Conservation (phyloP, 2,329 filamentous ascomycete species). For the Microcera coccophila region DNA sequence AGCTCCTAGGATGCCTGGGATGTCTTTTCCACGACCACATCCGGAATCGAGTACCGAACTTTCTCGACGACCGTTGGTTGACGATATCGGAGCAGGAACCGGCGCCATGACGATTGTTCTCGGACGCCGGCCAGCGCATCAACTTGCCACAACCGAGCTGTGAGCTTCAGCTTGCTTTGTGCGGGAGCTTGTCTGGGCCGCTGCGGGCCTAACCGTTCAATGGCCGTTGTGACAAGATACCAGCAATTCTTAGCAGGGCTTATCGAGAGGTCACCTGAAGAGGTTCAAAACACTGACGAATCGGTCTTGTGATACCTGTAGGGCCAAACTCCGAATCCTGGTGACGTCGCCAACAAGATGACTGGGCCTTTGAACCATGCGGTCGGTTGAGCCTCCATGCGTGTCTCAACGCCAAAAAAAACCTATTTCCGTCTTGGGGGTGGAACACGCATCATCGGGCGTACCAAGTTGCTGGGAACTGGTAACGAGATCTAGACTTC, state of each 20-base stretch:
- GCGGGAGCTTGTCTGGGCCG: slow-evolving; percentile 8
- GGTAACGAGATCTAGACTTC: background rate
- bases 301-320: slow-evolving; percentile 15
- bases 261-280: slow-evolving; percentile 6
- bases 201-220: slow-evolving; percentile 14
- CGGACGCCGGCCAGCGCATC: slow-evolving; percentile 25
- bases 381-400: too few species aligned
- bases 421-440: background rate
- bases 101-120: slow-evolving; percentile 5
- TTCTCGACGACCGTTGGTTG: too few species aligned
- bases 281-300: slow-evolving; percentile 9
- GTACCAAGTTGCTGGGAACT: background rate
- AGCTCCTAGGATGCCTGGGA: slow-evolving; percentile 33
- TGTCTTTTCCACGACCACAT: slow-evolving; percentile 25
- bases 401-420: too few species aligned
- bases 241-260: background rate
- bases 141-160: slow-evolving; percentile 22
- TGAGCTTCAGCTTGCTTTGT: slow-evolving; percentile 22
- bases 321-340: slow-evolving; percentile 1
- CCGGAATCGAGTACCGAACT: slow-evolving; percentile 21
- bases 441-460: background rate
- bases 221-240: too few species aligned
- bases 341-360: too few species aligned
- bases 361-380: too few species aligned
- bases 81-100: slow-evolving; percentile 22